These are phyloP conservation scores for Helichrysum umbraculigerum DNA, from an alignment of 129 eudicot species.

Conservation along the genomic window DNA sequence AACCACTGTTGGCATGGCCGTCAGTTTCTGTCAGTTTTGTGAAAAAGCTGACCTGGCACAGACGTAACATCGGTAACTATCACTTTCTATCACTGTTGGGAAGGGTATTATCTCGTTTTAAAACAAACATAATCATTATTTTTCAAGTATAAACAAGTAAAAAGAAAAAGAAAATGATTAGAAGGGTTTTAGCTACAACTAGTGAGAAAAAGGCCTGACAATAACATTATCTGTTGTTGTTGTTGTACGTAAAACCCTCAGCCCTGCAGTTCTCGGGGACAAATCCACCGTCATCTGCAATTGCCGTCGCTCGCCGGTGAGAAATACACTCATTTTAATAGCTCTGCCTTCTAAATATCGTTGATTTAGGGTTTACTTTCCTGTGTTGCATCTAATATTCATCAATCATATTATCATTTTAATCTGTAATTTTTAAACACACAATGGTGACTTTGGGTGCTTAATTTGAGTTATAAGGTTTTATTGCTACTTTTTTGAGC, in stretches of 20 bases:
- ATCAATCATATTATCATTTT: not conserved
- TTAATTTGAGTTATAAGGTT: too few species aligned
- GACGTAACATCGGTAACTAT: too few species aligned
- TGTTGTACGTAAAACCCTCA: conserved; percentile 21
- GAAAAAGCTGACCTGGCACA: too few species aligned
- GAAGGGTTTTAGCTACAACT: not conserved
- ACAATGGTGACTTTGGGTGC: not conserved
- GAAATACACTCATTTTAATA: not conserved
- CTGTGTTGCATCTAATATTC: not conserved
- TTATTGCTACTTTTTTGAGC: not conserved
- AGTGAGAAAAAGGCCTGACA: not conserved
- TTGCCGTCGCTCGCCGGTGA: conserved; percentile 3
- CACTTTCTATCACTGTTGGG: too few species aligned
- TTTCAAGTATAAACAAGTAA: too few species aligned
- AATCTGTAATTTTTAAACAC: not conserved
- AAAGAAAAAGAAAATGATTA: too few species aligned
- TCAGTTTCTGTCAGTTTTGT: too few species aligned
- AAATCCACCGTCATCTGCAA: conserved; percentile 3
- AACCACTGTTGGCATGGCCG: too few species aligned
- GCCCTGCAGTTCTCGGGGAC: conserved; percentile 13
- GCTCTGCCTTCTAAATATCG: not conserved
- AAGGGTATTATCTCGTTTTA: too few species aligned
- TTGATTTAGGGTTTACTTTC: not conserved
- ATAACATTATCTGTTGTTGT: not conserved
- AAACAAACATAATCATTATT: too few species aligned